Evolutionary conservation across 1,139 yeast genomes (phyloP).

Genomic region (Lizanozyma gosingica): DNA sequence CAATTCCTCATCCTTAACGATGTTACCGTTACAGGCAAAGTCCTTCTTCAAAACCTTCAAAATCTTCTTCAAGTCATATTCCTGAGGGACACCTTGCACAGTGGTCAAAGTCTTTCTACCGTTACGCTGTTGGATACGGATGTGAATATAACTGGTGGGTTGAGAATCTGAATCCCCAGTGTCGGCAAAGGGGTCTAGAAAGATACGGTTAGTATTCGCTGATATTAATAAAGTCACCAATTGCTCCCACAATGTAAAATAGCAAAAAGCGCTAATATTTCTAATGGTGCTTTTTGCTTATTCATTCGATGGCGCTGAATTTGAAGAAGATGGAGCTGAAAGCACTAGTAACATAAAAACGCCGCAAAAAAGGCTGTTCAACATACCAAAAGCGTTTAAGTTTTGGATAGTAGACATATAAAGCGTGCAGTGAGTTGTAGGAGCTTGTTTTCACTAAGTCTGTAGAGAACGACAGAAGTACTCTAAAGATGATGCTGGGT

Average conservation of each 20-base stretch:
- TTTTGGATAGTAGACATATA: conserved; percentile 90
- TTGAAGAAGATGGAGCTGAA: not conserved
- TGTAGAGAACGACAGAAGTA: too few species aligned
- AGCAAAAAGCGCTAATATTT: not conserved
- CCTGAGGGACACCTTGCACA: conserved; percentile 94
- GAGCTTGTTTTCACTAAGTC: not conserved
- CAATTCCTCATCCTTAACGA: conserved; percentile 90
- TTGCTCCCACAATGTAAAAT: conserved; percentile 1
- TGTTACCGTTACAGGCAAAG: conserved; percentile 98
- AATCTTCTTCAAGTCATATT: conserved; percentile 90
- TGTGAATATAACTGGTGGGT: conserved; percentile 92
- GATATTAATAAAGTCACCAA: not conserved
- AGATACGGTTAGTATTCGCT: not conserved
- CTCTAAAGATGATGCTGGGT: too few species aligned
- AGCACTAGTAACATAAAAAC: not conserved
- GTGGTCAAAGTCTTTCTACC: conserved; percentile 99
- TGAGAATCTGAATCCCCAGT: conserved; percentile 99
- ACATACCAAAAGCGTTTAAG: conserved; percentile 85
- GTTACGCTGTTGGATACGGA: conserved; percentile 99
- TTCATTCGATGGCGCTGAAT: not conserved
- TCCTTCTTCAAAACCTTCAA: conserved; percentile 93
- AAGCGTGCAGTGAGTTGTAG: conserved; percentile 5
- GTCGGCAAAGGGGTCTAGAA: conserved; percentile 93
- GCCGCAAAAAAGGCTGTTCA: not conserved
- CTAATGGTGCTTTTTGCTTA: not conserved